These are phyloP conservation scores for Daphne laureola DNA, from an alignment of 441 rosid species.

Conservation along the genomic window DNA sequence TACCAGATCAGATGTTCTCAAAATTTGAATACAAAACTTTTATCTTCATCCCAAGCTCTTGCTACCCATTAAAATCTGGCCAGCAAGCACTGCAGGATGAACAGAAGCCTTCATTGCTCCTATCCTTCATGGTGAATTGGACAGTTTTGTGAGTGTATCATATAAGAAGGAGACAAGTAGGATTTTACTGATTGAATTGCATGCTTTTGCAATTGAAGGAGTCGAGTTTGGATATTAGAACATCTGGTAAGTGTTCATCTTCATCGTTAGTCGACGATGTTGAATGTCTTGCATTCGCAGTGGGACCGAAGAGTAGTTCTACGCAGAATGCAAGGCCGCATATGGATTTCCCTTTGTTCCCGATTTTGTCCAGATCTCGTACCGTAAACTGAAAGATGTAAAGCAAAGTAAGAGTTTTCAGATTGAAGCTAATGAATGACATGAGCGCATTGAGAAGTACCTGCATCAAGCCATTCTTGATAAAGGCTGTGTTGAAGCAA, in stretches of 20 bases:
- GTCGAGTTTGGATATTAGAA: conserved; percentile 11
- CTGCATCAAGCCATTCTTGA: conserved; percentile 72
- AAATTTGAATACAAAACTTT: conserved; percentile 20
- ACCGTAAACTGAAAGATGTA: conserved; percentile 37
- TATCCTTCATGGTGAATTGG: conserved; percentile 2
- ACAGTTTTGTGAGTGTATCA: not conserved
- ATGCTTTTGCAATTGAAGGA: not conserved
- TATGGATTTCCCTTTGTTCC: conserved; percentile 55
- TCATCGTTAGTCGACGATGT: conserved; percentile 11
- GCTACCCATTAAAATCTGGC: conserved; percentile 12
- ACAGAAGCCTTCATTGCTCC: not conserved
- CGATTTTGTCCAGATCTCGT: conserved; percentile 69
- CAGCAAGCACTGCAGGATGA: conserved; percentile 8
- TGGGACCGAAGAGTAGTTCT: conserved; percentile 79
- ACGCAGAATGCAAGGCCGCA: conserved; percentile 75
- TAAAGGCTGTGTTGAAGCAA: conserved; percentile 89
- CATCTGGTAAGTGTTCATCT: conserved; percentile 10
- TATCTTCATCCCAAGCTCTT: conserved; percentile 6
- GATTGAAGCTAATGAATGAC: conserved; percentile 3
- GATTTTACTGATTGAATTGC: not conserved
- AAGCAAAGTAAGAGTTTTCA: conserved; percentile 1
- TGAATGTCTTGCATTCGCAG: conserved; percentile 30
- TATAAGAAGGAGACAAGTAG: not conserved
- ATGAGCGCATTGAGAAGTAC: conserved; percentile 19
- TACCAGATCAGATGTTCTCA: conserved; percentile 6